These are phyloP conservation scores for Polygonum aviculare DNA, from an alignment of 148 eudicot genomes.

Conservation along the genomic window DNA sequence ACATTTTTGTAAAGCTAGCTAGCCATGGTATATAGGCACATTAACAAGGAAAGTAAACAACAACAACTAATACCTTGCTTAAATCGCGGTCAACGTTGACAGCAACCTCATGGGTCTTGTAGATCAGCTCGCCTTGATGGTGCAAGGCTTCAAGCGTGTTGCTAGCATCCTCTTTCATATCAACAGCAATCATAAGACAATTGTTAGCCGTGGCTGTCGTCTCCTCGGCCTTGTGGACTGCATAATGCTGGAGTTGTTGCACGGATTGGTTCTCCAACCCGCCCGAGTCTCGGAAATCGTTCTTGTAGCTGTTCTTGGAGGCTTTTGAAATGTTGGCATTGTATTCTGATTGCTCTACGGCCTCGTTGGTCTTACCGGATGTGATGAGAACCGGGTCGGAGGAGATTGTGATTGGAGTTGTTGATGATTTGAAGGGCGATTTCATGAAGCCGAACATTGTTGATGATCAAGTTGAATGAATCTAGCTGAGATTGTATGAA, in stretches of 20 bases:
- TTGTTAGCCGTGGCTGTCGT: slow-evolving; percentile 65
- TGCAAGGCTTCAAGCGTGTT: slow-evolving; percentile 77
- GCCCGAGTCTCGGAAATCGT: slow-evolving; percentile 26
- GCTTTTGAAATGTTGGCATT: slow-evolving; percentile 7
- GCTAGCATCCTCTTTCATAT: slow-evolving; percentile 61
- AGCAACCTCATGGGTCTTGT: slow-evolving; percentile 71
- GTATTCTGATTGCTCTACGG: slow-evolving; percentile 13
- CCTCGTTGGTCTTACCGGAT: slow-evolving; percentile 18
- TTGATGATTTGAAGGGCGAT: slow-evolving; percentile 34
- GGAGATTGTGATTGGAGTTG: slow-evolving; percentile 22
- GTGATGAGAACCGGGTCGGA: slow-evolving; percentile 47
- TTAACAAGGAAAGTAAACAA: neutral
- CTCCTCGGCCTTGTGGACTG: slow-evolving; percentile 63
- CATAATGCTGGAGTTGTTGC: slow-evolving; percentile 76
- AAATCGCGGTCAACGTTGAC: slow-evolving; percentile 64
- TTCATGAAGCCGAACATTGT: slow-evolving; percentile 60
- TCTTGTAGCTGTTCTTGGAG: slow-evolving; percentile 23
- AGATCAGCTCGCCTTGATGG: slow-evolving; percentile 87
- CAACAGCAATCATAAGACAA: slow-evolving; percentile 75
- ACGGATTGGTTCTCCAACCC: slow-evolving; percentile 66
- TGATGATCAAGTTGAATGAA: neutral
- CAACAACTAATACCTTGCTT: slow-evolving; percentile 43
- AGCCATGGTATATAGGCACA: too few relatives aligned
- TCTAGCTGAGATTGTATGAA: neutral
- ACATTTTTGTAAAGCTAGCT: neutral